Conservation (phyloP, 2,329 filamentous ascomycete genomes). For the Sarocladium kiliense region DNA sequence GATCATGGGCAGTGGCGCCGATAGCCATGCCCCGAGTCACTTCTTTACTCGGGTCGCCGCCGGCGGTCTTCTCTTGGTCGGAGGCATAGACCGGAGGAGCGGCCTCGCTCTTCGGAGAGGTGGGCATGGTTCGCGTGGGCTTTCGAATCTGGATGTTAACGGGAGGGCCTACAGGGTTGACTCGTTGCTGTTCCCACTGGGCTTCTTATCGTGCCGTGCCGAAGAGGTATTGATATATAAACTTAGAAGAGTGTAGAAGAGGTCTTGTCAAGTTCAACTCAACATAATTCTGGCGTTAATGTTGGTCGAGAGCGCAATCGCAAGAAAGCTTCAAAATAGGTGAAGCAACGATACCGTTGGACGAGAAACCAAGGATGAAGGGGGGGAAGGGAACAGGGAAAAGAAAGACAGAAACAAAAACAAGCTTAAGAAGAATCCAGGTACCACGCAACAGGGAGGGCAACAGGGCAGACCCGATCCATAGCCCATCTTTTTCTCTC, state of each 20-base stretch:
- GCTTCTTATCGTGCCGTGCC: neutral
- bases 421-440: neutral
- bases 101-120: neutral
- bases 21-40: neutral
- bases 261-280: neutral
- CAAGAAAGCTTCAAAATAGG: neutral
- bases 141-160: neutral
- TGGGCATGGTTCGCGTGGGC: neutral
- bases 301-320: neutral
- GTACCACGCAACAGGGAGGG: neutral
- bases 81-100: constrained; percentile 8
- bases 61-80: constrained; percentile 11
- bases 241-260: neutral
- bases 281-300: neutral
- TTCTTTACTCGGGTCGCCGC: neutral
- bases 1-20: neutral
- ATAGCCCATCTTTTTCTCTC: neutral
- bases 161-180: neutral
- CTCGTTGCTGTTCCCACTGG: neutral
- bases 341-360: neutral
- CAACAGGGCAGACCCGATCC: neutral
- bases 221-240: too few species aligned
- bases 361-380: neutral
- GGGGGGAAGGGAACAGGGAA: neutral
- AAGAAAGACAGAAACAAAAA: neutral